These are phyloP conservation scores for Nannizziopsis barbatae DNA, from an alignment of 2,329 filamentous ascomycete genomes.

Conservation along the genomic window DNA sequence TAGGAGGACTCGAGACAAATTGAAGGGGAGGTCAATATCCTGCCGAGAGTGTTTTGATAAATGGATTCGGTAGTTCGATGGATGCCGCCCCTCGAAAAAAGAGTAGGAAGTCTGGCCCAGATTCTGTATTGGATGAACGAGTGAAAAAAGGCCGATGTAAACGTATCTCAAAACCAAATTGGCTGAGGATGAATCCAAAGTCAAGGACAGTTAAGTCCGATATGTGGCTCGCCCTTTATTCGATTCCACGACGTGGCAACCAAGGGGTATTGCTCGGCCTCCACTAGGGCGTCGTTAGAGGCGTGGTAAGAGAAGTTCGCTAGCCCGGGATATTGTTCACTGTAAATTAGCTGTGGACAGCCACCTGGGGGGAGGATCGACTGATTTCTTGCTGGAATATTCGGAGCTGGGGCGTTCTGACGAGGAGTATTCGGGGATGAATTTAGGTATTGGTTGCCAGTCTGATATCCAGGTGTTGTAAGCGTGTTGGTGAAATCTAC, in stretches of 20 bases:
- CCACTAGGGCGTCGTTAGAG: conserved; percentile 1
- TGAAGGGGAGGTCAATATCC: not conserved
- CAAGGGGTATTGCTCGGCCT: conserved; percentile 10
- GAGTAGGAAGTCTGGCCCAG: too few relatives aligned
- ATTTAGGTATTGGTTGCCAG: not conserved
- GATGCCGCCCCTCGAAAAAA: too few relatives aligned
- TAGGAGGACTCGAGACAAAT: not conserved
- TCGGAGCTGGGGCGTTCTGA: not conserved
- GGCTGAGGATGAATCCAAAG: too few relatives aligned
- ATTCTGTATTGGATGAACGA: too few relatives aligned
- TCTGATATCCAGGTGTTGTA: not conserved
- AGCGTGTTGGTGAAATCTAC: conserved; percentile 8
- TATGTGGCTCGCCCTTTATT: conserved; percentile 1
- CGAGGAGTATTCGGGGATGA: not conserved
- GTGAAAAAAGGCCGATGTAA: too few relatives aligned
- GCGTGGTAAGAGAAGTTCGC: conserved; percentile 5
- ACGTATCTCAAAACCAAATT: too few relatives aligned
- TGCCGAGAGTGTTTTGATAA: not conserved
- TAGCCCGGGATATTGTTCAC: conserved; percentile 1
- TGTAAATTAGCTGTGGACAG: conserved; percentile 1
- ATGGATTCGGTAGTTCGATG: too few relatives aligned
- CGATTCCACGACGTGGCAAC: conserved; percentile 8
- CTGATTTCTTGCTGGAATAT: not conserved
- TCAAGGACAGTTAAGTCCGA: not conserved
- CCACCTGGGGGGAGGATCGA: conserved; percentile 1